A percentile compares a stretch with the other conserved stretches of the same genome.
phyloP scores from a whole-genome alignment of 352 stramenopile species.

The Phytopythium litorale region DNA sequence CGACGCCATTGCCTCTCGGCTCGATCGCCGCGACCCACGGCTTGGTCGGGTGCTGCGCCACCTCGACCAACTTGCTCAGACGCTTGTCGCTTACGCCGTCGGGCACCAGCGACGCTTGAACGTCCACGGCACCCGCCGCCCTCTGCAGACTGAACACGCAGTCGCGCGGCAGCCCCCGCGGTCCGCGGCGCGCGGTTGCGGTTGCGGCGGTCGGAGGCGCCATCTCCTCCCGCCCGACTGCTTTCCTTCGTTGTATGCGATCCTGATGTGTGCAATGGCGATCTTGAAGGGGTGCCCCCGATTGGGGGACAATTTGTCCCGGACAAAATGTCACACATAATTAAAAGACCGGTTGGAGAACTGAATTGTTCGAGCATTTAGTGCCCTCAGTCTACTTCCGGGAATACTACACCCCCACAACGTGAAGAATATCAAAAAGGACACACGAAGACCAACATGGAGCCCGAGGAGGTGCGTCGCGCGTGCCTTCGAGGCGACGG shows the following conservation, averaged over 20 bases:
- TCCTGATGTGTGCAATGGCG: not conserved
- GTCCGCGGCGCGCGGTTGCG: too few relatives aligned
- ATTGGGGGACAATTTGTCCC: too few relatives aligned
- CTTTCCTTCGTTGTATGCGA: not conserved
- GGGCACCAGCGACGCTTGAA: slow-evolving; percentile 41
- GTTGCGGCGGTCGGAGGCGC: not conserved
- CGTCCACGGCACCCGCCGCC: slow-evolving; percentile 43
- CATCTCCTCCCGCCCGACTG: not conserved
- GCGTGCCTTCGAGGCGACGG: not conserved
- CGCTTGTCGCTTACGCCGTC: slow-evolving; percentile 73
- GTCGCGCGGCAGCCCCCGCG: slow-evolving; percentile 26
- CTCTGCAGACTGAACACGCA: slow-evolving; percentile 64
- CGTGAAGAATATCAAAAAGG: not conserved
- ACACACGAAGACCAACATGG: not conserved
- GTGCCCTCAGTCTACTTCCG: too few relatives aligned
- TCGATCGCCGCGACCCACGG: slow-evolving; percentile 72
- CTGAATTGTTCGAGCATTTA: too few relatives aligned
- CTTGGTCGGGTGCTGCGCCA: slow-evolving; percentile 55
- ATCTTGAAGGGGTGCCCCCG: slow-evolving; percentile 10
- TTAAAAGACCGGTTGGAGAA: too few relatives aligned
- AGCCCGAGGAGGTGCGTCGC: slow-evolving; percentile 9
- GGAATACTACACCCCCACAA: too few relatives aligned
- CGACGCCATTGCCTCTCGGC: slow-evolving; percentile 45
- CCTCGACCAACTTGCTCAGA: slow-evolving; percentile 57
- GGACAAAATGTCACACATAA: too few relatives aligned